Conservation (phyloP, 225 moss, liverwort and hornwort genomes). For the Neckera pumila region DNA sequence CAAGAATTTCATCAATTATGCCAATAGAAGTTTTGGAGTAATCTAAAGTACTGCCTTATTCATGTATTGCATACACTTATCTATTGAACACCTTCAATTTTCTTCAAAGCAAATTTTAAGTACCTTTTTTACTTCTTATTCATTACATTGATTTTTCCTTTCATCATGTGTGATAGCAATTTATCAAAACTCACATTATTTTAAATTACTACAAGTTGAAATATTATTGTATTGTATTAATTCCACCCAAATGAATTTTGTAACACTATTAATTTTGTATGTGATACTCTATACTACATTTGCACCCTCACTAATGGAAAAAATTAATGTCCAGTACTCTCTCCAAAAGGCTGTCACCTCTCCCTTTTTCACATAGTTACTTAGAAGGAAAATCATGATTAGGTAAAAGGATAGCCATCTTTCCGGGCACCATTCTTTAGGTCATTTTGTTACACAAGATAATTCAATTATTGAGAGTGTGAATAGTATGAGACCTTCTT, state of each 20-base stretch:
- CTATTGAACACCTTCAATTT: background rate
- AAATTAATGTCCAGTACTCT: background rate
- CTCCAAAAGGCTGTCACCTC: accelerated
- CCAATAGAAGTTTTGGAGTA: background rate
- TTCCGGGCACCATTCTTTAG: accelerated
- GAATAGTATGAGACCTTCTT: background rate
- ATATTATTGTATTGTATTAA: background rate
- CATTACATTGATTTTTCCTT: background rate
- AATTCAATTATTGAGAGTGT: background rate
- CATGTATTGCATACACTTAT: background rate
- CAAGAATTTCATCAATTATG: background rate
- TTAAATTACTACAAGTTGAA: background rate
- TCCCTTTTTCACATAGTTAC: background rate
- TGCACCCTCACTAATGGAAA: background rate
- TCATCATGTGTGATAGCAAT: background rate
- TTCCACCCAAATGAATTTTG: background rate
- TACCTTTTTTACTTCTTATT: background rate
- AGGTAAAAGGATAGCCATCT: background rate
- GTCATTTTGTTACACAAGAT: background rate
- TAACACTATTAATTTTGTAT: background rate
- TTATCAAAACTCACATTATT: background rate
- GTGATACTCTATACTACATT: background rate
- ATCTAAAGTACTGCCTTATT: background rate
- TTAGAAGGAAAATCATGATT: background rate
- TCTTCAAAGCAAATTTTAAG: background rate